Evolutionary conservation across 176 grass and related monocot genomes (phyloP), one percentile per base, ranked within the genome.

Genomic region (Microstegium vimineum): DNA sequence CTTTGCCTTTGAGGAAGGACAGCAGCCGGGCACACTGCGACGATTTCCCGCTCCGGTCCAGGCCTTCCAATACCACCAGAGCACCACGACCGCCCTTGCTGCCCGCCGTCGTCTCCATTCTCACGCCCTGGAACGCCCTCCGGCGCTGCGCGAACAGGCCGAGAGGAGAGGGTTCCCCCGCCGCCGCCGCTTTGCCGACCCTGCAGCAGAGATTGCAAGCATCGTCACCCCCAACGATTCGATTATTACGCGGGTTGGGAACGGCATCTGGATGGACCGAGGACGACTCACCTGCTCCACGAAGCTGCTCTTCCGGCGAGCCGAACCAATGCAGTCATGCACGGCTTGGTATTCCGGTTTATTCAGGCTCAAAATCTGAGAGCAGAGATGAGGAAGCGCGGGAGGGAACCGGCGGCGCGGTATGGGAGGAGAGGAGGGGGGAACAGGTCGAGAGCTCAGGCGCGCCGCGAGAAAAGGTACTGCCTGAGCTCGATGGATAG

Each of bases 51-150:
- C 90, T 93, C 31, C 92, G 81, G 40, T 93, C 95, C 49, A 98
- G 73, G 59, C 90, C 95, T 83, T 95, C 92, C 70, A 98, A 80
- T 62, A 95, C 93, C 73, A 98, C 91, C 28, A 98, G 81, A 35
- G 92, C 91, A n/a, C 90, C 96, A 22, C 93, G 87, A 14, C 68
- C 86, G 20, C 57, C 47, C 30, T 84, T 37, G 61, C 47, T 16
- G 31, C 80, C 47, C 36, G 4, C 9, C 3, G 32, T n/a, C n/a
- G n/a, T 73, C 22, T 80, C 90, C 96, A 98, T 98, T 28, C 82
- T 67, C 60, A 69, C 62, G 2, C 72, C 38, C 60, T 57, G 68
- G 41, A 88, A 89, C 62, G 47, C 64, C 70, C 73, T 38, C 69
- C 31, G 62, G 33, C 74, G 74, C 69, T 31, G 86, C 8, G 33